Base-by-base conservation (phyloP, 176 grass and related monocot genomes). In the Aegilops sharonensis region DNA sequence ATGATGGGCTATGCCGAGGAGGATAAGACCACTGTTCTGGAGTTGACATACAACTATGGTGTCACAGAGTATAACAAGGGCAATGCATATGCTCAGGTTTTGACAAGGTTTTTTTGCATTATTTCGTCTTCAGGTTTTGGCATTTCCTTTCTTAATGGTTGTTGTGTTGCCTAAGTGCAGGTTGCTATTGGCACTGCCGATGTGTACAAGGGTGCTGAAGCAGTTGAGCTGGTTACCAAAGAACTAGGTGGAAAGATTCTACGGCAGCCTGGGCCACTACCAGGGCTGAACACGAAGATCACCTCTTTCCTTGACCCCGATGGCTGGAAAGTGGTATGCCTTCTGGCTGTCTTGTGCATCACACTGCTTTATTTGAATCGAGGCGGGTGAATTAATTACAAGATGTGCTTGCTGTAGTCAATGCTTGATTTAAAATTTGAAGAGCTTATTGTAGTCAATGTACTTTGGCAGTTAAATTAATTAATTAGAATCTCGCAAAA, bases 41-140 rank as follows among this genome's bases (percentile, higher is more conserved):
- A 95, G 65, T 76, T 98, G 82, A 98, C 88, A 57, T 98, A 98
- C 88, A 95, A 98, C 67, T 98, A 98, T 81, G 93, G 89, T 45
- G 90, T 95, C 78, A 92, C 87, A 71, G 88, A 98, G 90, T 95
- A 98, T 70, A 95, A 76, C 69, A 98, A 95, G 88, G 96, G 96
- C 76, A 98, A 95, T 86, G 94, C 96, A 88, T 95, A 98, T 83
- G 96, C 93, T 82, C 93, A 95, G 94, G 96, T 98, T 68, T 79
- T 78, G 47, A 48, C 57, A 48, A 83, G 52, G 4, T 42, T 67
- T 80, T 69, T 72, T 12, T 5, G 39, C 20, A n/a, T 18, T 52
- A 42, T 82, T 65, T 20, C 25, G 34, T 69, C 45, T 54, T 56
- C 18, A 75, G 30, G 23, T 57, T 59, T 60, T 59, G 30, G 27